Base-by-base conservation (phyloP, 140 eudicot genomes). In the Stevia rebaudiana region DNA sequence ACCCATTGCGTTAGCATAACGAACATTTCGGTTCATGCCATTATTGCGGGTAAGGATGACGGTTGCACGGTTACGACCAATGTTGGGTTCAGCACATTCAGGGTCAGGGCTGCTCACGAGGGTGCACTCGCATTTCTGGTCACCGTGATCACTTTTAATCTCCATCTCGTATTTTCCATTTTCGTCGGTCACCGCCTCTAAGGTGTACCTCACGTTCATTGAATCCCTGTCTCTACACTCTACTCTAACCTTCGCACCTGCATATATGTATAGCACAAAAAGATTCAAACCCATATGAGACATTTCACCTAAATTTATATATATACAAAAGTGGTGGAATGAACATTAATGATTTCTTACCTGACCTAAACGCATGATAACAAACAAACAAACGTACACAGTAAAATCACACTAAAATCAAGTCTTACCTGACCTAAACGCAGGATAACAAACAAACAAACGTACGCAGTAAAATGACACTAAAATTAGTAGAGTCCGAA, bases 11-110 rank as follows among this genome's bases (percentile, higher is more conserved):
- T 89, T 89, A 22, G 95, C 95, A 24, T 53, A 79, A 4, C 97
- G 83, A 11, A 15, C 21, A 44, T 73, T 56, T 22, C 79, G 68
- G 10, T 11, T 64, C 83, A 89, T 79, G 16, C 97, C 97, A 47
- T 89, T 89, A 81, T 82, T 73, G 69, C 87, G 69, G 57, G 95
- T 89, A 68, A 89, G 92, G 71, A 83, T 78, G 15, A 86, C 97
- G 0, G 86, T 73, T 9, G 95, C 75, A 8, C 83, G 86, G 65
- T 83, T 69, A 59, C 97, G 91, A 2, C 97, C 97, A 0, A 17
- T 2, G 70, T 65, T 70, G 0, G 85, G 84, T 11, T 25, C 40
- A 11, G 25, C 42, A 61, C 95, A 89, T 25, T 59, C 78, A 2
- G 71, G 70, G 23, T 83, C 86, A 0, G 85, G 57, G 71, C 95